Evolutionary conservation across 2,329 filamentous ascomycete genomes (phyloP), one percentile per base, ranked within the genome.

Genomic region (Colletotrichum echinochloae): DNA sequence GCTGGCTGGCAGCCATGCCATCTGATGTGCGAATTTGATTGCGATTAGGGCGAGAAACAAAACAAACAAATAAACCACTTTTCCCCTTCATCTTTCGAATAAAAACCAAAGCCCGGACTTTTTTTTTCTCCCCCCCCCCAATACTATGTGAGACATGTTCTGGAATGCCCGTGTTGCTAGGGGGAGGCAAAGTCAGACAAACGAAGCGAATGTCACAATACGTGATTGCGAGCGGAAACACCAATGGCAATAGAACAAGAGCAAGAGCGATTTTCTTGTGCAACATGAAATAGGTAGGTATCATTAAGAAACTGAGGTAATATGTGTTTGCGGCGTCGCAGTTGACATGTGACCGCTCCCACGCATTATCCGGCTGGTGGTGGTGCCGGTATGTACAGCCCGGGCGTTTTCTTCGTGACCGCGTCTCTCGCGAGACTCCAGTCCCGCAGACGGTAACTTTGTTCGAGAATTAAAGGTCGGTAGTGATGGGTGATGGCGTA

Each of bases 391-490:
- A 51, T 67, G 20, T 67, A 41, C 56, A 61, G 49, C 67, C 57
- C 56, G n/a, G 61, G 55, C 49, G 56, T 66, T 35, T 55, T 55
- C 66, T 41, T 70, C 57, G 30, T 57, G 37, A 54, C 51, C 51
- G 26, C 35, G 64, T 67, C 64, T 67, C 65, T 67, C 64, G 51
- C 54, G 64, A 70, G 57, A 70, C 64, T 62, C 64, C 35, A 52
- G 33, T 54, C n/a, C 57, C 28, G 44, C 37, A 48, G 51, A 57
- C 64, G 26, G 23, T 52, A 30, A 46, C 44, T 35, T 23, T 44
- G 26, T 35, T 70, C 55, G 63, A 70, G 52, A 63, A 62, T 59
- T 46, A 35, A 33, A 56, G 23, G 37, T 54, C 35, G 51, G 26
- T 39, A 6, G 44, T 63, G 64, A 41, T 54, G 35, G 52, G 64